Percentiles rank a stretch among this genome's conserved stretches.
These are phyloP conservation scores for Naganishia sp. DNA, from an alignment of 1,284 basidiomycete genomes.

Conservation along the genomic window DNA sequence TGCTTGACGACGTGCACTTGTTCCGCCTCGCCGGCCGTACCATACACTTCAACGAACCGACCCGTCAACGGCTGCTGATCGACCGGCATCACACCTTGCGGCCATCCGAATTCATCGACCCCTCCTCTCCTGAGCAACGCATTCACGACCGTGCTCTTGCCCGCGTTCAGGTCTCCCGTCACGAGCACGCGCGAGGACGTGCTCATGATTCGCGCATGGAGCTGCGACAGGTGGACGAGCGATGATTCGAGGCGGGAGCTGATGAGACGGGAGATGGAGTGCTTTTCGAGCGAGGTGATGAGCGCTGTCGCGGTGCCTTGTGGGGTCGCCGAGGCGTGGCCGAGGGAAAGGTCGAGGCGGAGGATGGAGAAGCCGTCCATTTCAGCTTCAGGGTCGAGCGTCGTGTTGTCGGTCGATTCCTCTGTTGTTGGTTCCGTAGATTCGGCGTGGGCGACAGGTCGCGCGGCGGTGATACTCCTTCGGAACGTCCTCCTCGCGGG, in stretches of 20 bases:
- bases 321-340: slow-evolving; percentile 62
- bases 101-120: slow-evolving; percentile 30
- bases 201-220: slow-evolving; percentile 84
- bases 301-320: slow-evolving; percentile 72
- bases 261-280: slow-evolving; percentile 87
- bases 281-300: slow-evolving; percentile 86
- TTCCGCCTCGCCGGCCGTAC: slow-evolving; percentile 76
- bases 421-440: neutral
- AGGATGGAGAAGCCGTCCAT: slow-evolving; percentile 74
- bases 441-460: neutral
- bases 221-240: slow-evolving; percentile 77
- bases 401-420: neutral
- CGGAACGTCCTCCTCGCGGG: slow-evolving; percentile 14
- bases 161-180: slow-evolving; percentile 98
- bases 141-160: slow-evolving; percentile 98
- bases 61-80: slow-evolving; percentile 99
- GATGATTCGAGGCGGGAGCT: slow-evolving; percentile 81
- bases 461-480: slow-evolving; percentile 24
- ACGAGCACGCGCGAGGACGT: slow-evolving; percentile 95
- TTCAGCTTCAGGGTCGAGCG: slow-evolving; percentile 28
- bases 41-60: slow-evolving; percentile 95
- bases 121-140: slow-evolving; percentile 71
- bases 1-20: slow-evolving; percentile 76
- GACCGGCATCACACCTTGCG: slow-evolving; percentile 80
- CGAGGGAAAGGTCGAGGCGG: slow-evolving; percentile 89